These are phyloP conservation scores for Sporisorium iseilematis-ciliati DNA, from an alignment of 1,284 basidiomycete species.

Conservation along the genomic window DNA sequence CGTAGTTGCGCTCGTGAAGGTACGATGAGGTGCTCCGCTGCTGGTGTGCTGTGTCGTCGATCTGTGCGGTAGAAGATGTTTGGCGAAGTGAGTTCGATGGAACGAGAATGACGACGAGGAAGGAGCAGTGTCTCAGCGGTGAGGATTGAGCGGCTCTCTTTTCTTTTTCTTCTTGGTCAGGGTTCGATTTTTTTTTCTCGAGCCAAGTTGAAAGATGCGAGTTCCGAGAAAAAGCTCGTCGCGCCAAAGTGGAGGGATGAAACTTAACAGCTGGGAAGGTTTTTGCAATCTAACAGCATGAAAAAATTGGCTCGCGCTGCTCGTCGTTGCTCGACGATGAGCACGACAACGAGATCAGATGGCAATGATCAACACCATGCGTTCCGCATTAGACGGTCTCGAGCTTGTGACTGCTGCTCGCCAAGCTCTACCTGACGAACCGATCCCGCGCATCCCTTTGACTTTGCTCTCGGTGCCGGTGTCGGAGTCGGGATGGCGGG, in stretches of 20 bases:
- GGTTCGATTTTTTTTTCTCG: slow-evolving; percentile 21
- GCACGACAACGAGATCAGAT: no score
- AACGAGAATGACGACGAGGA: neutral
- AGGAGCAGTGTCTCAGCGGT: neutral
- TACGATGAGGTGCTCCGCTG: neutral
- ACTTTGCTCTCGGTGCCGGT: no score
- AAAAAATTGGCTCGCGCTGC: neutral
- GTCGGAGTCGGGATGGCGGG: no score
- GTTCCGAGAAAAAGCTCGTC: slow-evolving; percentile 12
- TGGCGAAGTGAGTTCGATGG: neutral
- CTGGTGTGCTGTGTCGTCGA: neutral
- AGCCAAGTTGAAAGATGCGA: slow-evolving; percentile 6
- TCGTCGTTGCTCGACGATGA: no score
- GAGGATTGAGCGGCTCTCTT: neutral
- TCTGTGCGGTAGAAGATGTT: neutral
- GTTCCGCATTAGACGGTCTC: no score
- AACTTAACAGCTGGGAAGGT: neutral
- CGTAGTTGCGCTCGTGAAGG: slow-evolving; percentile 1
- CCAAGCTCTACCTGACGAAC: no score
- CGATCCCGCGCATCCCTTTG: no score
- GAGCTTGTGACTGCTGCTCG: no score
- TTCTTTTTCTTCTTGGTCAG: slow-evolving; percentile 18
- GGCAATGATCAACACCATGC: no score
- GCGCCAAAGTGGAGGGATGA: neutral
- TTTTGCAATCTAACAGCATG: neutral